phyloP scores from a whole-genome alignment of 495 filamentous ascomycete genomes.

The Trypethelium eluteriae region DNA sequence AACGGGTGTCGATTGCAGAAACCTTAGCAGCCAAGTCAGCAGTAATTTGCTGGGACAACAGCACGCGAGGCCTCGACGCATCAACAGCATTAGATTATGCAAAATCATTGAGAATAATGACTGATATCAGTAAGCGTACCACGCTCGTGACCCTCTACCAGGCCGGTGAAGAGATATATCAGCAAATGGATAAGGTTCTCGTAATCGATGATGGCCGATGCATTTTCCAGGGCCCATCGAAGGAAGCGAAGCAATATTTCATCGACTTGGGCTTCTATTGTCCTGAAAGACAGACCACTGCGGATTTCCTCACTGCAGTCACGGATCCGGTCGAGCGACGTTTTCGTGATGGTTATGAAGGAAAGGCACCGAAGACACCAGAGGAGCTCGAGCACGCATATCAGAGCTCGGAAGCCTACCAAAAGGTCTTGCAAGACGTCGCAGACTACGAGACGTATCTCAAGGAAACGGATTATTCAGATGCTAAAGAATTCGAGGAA shows the following conservation, averaged over 20 bases:
- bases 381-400: conserved; percentile 58
- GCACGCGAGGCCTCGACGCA: conserved; percentile 72
- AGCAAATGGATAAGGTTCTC: conserved; percentile 70
- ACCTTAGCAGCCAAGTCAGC: conserved; percentile 59
- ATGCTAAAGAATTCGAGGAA: conserved; percentile 61
- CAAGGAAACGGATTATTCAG: conserved; percentile 50
- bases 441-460: conserved; percentile 53
- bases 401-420: conserved; percentile 45
- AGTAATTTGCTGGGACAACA: conserved; percentile 65
- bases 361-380: conserved; percentile 53
- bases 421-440: conserved; percentile 49
- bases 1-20: conserved; percentile 64
- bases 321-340: conserved; percentile 66
- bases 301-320: conserved; percentile 67
- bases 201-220: conserved; percentile 60
- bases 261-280: conserved; percentile 61
- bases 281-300: conserved; percentile 60
- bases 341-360: conserved; percentile 57
- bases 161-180: conserved; percentile 73
- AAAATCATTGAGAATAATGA: conserved; percentile 70
- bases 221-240: conserved; percentile 57
- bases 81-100: conserved; percentile 75
- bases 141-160: conserved; percentile 81
- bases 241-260: conserved; percentile 61
- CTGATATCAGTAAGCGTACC: conserved; percentile 70